Conservation (phyloP, 2,329 filamentous ascomycete genomes). For the Beauveria asiatica region DNA sequence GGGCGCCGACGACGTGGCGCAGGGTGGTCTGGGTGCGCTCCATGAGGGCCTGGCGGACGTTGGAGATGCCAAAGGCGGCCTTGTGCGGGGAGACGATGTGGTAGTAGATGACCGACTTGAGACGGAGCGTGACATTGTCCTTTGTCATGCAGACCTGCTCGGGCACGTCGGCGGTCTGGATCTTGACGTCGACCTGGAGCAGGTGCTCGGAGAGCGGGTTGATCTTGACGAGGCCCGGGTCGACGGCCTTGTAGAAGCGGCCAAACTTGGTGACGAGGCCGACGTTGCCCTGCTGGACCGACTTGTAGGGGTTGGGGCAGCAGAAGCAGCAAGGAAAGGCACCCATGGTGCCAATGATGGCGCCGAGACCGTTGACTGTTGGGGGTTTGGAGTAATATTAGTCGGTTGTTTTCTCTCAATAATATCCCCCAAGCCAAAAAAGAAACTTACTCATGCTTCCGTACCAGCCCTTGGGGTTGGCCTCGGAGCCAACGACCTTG, state of each 20-base stretch:
- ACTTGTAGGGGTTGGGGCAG: conserved; percentile 95
- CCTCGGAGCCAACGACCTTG: conserved; percentile 52
- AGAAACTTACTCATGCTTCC: conserved; percentile 64
- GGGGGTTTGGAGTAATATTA: background rate
- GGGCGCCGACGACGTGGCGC: conserved; percentile 90
- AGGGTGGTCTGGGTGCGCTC: conserved; percentile 98
- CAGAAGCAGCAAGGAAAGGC: conserved; percentile 85
- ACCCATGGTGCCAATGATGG: conserved; percentile 66
- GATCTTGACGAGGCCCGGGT: conserved; percentile 93
- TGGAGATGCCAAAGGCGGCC: conserved; percentile 90
- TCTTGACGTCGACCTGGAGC: conserved; percentile 95
- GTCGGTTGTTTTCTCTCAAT: background rate
- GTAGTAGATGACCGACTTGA: conserved; percentile 98
- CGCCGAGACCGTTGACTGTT: conserved; percentile 64
- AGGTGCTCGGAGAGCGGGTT: conserved; percentile 89
- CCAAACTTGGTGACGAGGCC: conserved; percentile 95
- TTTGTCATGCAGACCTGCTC: conserved; percentile 99
- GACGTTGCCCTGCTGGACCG: conserved; percentile 85
- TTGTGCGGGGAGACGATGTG: conserved; percentile 94
- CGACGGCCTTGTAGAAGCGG: conserved; percentile 87
- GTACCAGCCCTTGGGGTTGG: conserved; percentile 77
- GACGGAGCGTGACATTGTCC: conserved; percentile 89
- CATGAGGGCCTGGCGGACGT: conserved; percentile 90
- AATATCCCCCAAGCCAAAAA: background rate
- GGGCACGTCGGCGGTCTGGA: conserved; percentile 95